These are phyloP conservation scores for Wickerhamomyces sp. DNA, from an alignment of 1,139 yeast genomes.

Conservation along the genomic window DNA sequence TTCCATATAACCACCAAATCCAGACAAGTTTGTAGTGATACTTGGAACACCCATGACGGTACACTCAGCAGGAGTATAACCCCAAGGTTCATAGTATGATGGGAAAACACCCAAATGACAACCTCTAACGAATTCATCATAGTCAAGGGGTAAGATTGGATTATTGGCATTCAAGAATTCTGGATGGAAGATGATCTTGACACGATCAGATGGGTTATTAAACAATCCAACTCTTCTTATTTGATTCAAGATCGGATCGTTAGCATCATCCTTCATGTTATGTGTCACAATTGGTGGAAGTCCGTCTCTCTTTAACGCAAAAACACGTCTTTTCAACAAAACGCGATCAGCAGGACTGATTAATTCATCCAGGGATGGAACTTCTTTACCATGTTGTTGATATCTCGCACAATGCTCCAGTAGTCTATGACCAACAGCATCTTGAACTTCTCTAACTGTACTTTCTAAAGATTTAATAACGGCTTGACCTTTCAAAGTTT, in stretches of 20 bases:
- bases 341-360: slow-evolving; percentile 88
- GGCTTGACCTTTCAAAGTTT: slow-evolving; percentile 94
- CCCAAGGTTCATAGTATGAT: slow-evolving; percentile 99
- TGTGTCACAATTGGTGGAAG: slow-evolving; percentile 98
- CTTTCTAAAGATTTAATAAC: slow-evolving; percentile 87
- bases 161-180: slow-evolving; percentile 93
- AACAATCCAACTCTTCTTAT: slow-evolving; percentile 88
- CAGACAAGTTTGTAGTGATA: slow-evolving; percentile 94
- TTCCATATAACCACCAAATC: slow-evolving; percentile 98
- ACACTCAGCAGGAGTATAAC: slow-evolving; percentile 98
- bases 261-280: slow-evolving; percentile 89
- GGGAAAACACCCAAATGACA: slow-evolving; percentile 99
- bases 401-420: slow-evolving; percentile 88
- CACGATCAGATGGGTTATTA: slow-evolving; percentile 86
- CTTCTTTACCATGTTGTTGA: slow-evolving; percentile 58
- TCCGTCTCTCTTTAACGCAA: slow-evolving; percentile 85
- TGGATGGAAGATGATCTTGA: slow-evolving; percentile 94
- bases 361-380: slow-evolving; percentile 68
- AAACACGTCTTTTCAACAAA: slow-evolving; percentile 83
- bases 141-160: slow-evolving; percentile 88
- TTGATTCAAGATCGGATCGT: slow-evolving; percentile 88
- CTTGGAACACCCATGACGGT: slow-evolving; percentile 99
- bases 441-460: slow-evolving; percentile 85
- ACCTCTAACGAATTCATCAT: slow-evolving; percentile 97
- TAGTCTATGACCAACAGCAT: slow-evolving; percentile 79